Evolutionary conservation across 2,329 filamentous ascomycete genomes (phyloP), one percentile per base, ranked within the genome.

Genomic region (Trichophaea hybrida): DNA sequence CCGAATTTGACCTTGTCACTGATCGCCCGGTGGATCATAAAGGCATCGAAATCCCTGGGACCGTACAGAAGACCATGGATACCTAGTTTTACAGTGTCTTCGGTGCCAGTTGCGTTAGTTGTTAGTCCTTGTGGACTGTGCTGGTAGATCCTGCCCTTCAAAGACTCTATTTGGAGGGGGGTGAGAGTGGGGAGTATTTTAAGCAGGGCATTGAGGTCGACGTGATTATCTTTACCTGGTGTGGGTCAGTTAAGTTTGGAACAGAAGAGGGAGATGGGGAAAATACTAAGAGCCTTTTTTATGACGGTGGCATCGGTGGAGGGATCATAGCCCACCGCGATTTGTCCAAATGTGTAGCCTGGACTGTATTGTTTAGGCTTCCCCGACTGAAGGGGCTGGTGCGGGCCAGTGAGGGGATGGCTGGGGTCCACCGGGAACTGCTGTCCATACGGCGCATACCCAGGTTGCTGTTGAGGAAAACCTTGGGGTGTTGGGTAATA

Each of bases 341-440:
- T 59, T 24, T 62, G 50, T 43, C 58, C 55, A 1, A 62, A 17
- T 10, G 56, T 35, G 55, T 66, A 67, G 31, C 65, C 65, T 2
- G 58, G 12, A 6, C 57, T 53, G 8, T 38, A 49, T 44, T 60
- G 53, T 10, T 32, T 40, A 7, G 24, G 12, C 10, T 57, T 55
- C 7, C 13, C 52, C 37, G 51, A 54, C 13, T 46, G 13, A 46
- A 44, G 24, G 6, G 57, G 37, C 24, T 62, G 58, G 6, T 32
- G 12, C 52, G 48, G 52, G n/a, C 10, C 38, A 15, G 38, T 10
- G n/a, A 12, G 10, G 13, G 46, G 56, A 38, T 57, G 58, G 50
- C 10, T 58, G 38, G 48, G 24, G 40, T 56, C 40, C 38, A 43
- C 4, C 10, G 38, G 38, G 24, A 24, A 24, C 10, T 10, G n/a